A percentile compares a stretch with the other conserved stretches of the same genome.
These are phyloP conservation scores for Sarocladiaceae sp. DNA, from an alignment of 2,329 filamentous ascomycete genomes.

Conservation along the genomic window DNA sequence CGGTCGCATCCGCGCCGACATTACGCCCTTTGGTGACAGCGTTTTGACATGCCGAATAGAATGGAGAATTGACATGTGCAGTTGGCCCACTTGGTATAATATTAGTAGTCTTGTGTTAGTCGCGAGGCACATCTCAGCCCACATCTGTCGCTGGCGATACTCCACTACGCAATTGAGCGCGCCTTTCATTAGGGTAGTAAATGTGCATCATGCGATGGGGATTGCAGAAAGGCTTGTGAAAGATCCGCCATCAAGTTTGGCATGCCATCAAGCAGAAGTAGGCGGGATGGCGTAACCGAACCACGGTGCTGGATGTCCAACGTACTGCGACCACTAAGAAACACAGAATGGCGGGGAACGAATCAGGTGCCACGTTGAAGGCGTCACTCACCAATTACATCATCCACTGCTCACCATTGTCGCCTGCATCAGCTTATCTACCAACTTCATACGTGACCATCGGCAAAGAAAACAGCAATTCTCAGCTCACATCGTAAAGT, in stretches of 20 bases:
- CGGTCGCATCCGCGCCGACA: not conserved
- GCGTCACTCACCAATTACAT: not conserved
- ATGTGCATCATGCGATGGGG: too few species aligned
- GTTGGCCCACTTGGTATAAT: not conserved
- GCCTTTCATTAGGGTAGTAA: not conserved
- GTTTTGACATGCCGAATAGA: slow-evolving; percentile 4
- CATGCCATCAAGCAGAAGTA: not conserved
- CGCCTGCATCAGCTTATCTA: not conserved
- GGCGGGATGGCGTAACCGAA: not conserved
- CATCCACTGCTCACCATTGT: not conserved
- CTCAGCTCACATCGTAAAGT: too few species aligned
- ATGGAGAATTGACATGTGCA: not conserved
- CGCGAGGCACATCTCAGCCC: not conserved
- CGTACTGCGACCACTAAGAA: not conserved
- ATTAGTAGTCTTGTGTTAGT: not conserved
- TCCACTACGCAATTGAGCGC: not conserved
- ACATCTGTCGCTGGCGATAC: slow-evolving; percentile 1
- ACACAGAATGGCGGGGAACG: not conserved
- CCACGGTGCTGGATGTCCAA: not conserved
- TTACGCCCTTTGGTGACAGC: slow-evolving; percentile 2
- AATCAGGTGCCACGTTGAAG: not conserved
- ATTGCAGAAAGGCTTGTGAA: too few species aligned
- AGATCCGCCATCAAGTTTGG: not conserved
- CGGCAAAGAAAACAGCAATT: too few species aligned
- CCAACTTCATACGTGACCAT: not conserved